phyloP scores from a whole-genome alignment of 169 alveolate species.

The Eimeria sp. region DNA sequence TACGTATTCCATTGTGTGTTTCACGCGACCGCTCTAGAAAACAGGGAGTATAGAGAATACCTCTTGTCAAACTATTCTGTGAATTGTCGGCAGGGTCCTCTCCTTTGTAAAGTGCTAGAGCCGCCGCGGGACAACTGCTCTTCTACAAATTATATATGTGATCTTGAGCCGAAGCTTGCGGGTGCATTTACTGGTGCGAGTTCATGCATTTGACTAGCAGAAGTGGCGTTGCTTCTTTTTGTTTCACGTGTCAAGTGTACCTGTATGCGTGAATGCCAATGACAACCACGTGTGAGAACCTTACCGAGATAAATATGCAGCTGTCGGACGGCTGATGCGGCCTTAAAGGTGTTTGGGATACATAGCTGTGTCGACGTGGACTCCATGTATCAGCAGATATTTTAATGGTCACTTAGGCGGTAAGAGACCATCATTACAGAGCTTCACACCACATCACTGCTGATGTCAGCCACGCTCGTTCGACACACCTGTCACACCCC shows the following conservation, averaged over 20 bases:
- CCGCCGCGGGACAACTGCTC: background rate
- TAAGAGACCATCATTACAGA: background rate
- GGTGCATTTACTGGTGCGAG: background rate
- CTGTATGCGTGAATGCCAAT: too few relatives aligned
- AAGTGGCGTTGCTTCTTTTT: too few relatives aligned
- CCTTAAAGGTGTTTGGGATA: background rate
- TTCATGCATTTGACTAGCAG: too few relatives aligned
- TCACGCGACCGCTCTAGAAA: too few relatives aligned
- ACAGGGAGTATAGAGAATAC: too few relatives aligned
- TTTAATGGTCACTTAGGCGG: background rate
- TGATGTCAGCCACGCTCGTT: background rate
- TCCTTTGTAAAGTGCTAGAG: background rate
- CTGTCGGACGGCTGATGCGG: background rate
- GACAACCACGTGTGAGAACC: background rate
- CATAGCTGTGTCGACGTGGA: background rate
- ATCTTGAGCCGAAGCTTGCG: background rate
- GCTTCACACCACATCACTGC: too few relatives aligned
- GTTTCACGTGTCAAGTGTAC: too few relatives aligned
- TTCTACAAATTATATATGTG: background rate
- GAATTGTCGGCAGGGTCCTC: background rate
- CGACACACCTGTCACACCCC: background rate
- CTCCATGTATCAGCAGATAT: background rate
- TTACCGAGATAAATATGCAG: background rate
- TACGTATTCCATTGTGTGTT: too few relatives aligned
- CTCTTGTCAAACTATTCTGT: too few relatives aligned